A percentile compares a stretch with the other conserved stretches of the same genome.
phyloP scores from a whole-genome alignment of 2,329 filamentous ascomycete species.

The Paracoccidioides lutzii region DNA sequence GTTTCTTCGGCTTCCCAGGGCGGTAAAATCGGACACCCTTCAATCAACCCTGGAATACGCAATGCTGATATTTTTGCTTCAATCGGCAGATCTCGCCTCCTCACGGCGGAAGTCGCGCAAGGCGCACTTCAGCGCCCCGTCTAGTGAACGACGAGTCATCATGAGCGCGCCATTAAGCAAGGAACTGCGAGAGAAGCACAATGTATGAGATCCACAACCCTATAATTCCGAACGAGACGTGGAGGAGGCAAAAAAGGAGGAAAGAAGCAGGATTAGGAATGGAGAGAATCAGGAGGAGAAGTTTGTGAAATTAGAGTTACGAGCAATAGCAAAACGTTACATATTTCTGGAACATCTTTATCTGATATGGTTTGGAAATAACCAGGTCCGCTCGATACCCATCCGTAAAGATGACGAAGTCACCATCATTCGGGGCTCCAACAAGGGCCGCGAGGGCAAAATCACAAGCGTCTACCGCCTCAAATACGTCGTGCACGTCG shows the following conservation, averaged over 20 bases:
- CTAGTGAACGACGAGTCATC: conserved; percentile 85
- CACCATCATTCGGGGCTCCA: conserved; percentile 75
- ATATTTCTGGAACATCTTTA: neutral
- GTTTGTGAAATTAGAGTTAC: neutral
- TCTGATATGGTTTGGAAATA: neutral
- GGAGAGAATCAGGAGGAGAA: neutral
- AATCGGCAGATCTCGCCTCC: conserved; percentile 38
- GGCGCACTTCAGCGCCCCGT: conserved; percentile 93
- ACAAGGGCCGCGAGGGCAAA: conserved; percentile 99
- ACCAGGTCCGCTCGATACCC: conserved; percentile 81
- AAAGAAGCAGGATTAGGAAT: neutral
- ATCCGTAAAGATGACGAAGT: conserved; percentile 98
- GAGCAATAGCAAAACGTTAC: neutral
- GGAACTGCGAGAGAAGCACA: conserved; percentile 98
- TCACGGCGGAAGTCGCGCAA: conserved; percentile 98
- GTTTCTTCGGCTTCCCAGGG: neutral
- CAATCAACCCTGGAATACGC: neutral
- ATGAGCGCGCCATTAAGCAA: conserved; percentile 94
- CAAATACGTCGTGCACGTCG: conserved; percentile 95
- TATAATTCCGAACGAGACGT: conserved; percentile 7
- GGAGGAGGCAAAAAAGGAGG: too few species aligned
- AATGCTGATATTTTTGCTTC: neutral
- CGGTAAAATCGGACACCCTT: neutral
- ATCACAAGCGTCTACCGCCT: conserved; percentile 95
- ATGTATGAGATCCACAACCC: conserved; percentile 47